These are phyloP conservation scores for Dalbergia cultrata DNA, from an alignment of 306 rosid species.

Conservation along the genomic window DNA sequence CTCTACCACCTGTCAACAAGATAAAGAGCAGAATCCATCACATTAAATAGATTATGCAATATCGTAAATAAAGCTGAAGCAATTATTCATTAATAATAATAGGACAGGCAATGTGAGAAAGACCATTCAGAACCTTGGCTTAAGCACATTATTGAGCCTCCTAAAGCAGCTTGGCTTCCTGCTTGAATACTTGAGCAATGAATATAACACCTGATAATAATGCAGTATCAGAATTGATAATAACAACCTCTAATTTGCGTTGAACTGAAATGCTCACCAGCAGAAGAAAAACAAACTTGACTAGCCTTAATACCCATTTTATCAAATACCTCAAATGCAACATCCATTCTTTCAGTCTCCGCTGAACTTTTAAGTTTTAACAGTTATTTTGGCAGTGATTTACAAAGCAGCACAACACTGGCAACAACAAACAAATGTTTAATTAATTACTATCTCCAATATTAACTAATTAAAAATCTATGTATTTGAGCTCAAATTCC, in stretches of 20 bases:
- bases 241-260: background rate
- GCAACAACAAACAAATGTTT: no score
- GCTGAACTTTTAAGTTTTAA: background rate
- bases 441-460: no score
- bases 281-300: background rate
- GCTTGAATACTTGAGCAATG: background rate
- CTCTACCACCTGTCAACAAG: background rate
- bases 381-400: background rate
- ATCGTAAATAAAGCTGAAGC: background rate
- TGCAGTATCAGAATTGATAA: background rate
- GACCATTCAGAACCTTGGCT: background rate
- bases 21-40: background rate
- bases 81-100: background rate
- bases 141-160: background rate
- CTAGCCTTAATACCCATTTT: background rate
- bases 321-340: conserved; percentile 21
- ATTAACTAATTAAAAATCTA: no score
- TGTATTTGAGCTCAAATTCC: no score
- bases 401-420: background rate
- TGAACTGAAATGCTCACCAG: background rate
- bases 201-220: background rate
- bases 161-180: background rate
- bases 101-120: background rate
- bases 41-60: background rate
- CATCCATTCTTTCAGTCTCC: background rate